Base-by-base conservation (phyloP, 148 eudicot species). In the Simmondsia chinensis region DNA sequence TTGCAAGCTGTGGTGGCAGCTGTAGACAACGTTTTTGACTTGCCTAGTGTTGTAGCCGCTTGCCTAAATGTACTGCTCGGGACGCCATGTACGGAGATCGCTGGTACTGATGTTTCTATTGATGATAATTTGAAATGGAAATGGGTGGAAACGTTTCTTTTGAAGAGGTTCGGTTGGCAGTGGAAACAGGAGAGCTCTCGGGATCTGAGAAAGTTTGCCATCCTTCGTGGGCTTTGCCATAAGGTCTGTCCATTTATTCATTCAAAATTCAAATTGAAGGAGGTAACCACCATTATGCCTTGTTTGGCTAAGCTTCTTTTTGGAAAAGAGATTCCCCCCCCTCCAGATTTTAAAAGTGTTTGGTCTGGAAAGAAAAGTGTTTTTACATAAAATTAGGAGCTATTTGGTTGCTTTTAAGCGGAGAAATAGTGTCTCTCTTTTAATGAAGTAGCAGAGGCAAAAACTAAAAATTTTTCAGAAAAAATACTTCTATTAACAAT, bases 211-310 rank as follows among this genome's bases (percentile, higher is more conserved):
- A 87, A 83, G 66, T 83, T 79, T 59, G 76, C 96, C 37, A 69
- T 87, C 72, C 96, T 87, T 55, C 96, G 94, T 31, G 96, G 96
- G 26, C 80, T 87, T 60, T 76, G 94, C 72, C 96, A 87, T 50
- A 87, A 87, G 84, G 96, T 87, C 64, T 40, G 35, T 13, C 17
- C 7, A 20, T 25, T 37, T 52, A 16, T 7, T 20, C 20, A 9
- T 16, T 20, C 26, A 21, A 30, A 29, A 8, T 50, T 26, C 33
- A n/a, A n/a, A n/a, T n/a, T n/a, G n/a, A n/a, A n/a, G n/a, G n/a
- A n/a, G n/a, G n/a, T n/a, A n/a, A n/a, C n/a, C n/a, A n/a, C n/a
- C n/a, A n/a, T n/a, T n/a, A n/a, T n/a, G n/a, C n/a, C n/a, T n/a
- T n/a, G n/a, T n/a, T n/a, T n/a, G n/a, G n/a, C n/a, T n/a, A n/a